These are phyloP conservation scores for Sordaria brevicollis DNA, from an alignment of 495 filamentous ascomycete genomes.

Conservation along the genomic window DNA sequence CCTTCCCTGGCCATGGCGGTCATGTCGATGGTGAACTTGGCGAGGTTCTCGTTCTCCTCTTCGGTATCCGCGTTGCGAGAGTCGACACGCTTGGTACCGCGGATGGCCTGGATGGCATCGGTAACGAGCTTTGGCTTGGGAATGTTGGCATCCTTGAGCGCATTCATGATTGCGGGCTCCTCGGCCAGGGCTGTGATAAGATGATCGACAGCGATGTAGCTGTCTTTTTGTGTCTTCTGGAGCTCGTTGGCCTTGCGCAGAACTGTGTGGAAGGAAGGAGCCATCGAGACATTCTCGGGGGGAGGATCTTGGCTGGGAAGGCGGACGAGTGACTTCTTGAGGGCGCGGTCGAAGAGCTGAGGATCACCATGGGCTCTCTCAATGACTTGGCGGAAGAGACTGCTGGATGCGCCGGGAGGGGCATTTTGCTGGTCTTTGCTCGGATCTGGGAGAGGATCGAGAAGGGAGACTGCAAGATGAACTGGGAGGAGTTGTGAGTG, in stretches of 20 bases:
- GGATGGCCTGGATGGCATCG: slow-evolving; percentile 75
- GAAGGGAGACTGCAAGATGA: slow-evolving; percentile 78
- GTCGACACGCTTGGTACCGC: slow-evolving; percentile 84
- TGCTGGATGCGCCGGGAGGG: slow-evolving; percentile 49
- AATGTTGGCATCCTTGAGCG: slow-evolving; percentile 77
- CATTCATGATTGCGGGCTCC: slow-evolving; percentile 60
- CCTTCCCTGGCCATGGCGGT: slow-evolving; percentile 87
- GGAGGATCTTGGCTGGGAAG: slow-evolving; percentile 90
- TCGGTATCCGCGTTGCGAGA: slow-evolving; percentile 89
- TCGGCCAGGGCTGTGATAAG: slow-evolving; percentile 75
- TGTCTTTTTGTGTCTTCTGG: slow-evolving; percentile 92
- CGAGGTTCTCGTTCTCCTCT: slow-evolving; percentile 82
- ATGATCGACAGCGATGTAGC: slow-evolving; percentile 87
- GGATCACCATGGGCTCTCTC: slow-evolving; percentile 89
- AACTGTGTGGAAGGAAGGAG: slow-evolving; percentile 70
- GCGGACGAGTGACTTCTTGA: slow-evolving; percentile 86
- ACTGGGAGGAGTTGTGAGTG: slow-evolving; percentile 83
- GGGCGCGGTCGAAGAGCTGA: slow-evolving; percentile 72
- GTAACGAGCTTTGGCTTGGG: slow-evolving; percentile 87
- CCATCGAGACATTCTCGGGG: slow-evolving; percentile 71
- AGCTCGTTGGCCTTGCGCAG: slow-evolving; percentile 78
- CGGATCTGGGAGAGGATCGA: slow-evolving; percentile 71
- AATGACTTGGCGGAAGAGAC: slow-evolving; percentile 86
- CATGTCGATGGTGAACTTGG: slow-evolving; percentile 98
- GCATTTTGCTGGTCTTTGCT: slow-evolving; percentile 63